Evolutionary conservation across 2,329 filamentous ascomycete genomes (phyloP), one percentile per base, ranked within the genome.

Genomic region (Penicillium sp.): DNA sequence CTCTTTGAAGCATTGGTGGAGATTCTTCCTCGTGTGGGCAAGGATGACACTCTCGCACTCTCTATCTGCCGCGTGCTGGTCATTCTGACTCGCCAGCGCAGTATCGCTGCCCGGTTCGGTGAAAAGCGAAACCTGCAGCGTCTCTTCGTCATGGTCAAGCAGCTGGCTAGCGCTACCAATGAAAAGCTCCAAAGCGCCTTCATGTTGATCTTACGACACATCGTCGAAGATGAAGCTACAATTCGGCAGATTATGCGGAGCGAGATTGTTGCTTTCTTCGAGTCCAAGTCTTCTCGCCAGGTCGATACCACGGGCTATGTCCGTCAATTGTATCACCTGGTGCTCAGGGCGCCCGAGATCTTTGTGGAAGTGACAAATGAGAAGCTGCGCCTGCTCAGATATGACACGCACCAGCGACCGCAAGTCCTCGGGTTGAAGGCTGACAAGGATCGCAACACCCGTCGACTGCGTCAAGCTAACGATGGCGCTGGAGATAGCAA

Each of bases 101-200:
- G 80, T 11, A 77, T 94, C 51, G 90, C 93, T 2, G 79, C 82
- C 54, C 75, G 79, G 36, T 77, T 97, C 38, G 87, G 88, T 4
- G 86, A 95, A 64, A 95, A 89, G 72, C 86, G 84, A 63, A 94
- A 95, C 58, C 76, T 98, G 40, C 87, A 93, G 62, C 81, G 89
- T 23, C 75, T 98, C 18, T 97, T 98, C 68, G 80, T 96, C 42
- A 95, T 97, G 87, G 83, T 91, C 47, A 95, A 94, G 67, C 91
- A 97, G 66, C 80, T 97, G 49, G 84, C 88, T 16, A 87, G 86
- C 22, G 79, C 83, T 24, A 86, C 87, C 6, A 87, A 89, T 24
- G 80, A 86, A 44, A 84, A 85, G 44, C 78, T 98, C 8, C 80
- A 85, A 51, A 78, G 78, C 51, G 79, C 85, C 47, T 85, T 95